Percentiles rank a stretch among this genome's conserved stretches.
These are phyloP conservation scores for Sporobolomyces phaffii DNA, from an alignment of 768 basidiomycete species.

Conservation along the genomic window DNA sequence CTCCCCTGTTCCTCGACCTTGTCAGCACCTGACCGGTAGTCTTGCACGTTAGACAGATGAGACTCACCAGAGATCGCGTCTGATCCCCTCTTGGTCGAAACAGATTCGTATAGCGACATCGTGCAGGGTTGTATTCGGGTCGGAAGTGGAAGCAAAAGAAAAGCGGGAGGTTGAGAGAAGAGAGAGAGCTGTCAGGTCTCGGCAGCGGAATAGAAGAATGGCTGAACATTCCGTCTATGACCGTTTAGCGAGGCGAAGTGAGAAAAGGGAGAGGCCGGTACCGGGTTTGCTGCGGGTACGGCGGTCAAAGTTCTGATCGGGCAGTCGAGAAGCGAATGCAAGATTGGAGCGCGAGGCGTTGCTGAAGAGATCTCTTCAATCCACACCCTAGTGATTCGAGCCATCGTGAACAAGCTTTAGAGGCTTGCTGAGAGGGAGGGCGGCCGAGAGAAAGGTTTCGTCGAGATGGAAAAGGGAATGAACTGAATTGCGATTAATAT, in stretches of 20 bases:
- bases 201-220: background rate
- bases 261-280: background rate
- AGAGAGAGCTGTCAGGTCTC: too few species aligned
- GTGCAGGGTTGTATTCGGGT: background rate
- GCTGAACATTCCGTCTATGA: conserved; percentile 10
- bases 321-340: conserved; percentile 1
- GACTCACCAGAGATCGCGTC: background rate
- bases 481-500: too few species aligned
- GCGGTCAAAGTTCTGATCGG: conserved; percentile 1
- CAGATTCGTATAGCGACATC: conserved; percentile 10
- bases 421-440: too few species aligned
- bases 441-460: too few species aligned
- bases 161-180: background rate
- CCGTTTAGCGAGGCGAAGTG: background rate
- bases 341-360: too few species aligned
- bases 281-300: too few species aligned
- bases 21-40: too few species aligned
- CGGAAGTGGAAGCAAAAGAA: background rate
- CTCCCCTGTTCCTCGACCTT: background rate
- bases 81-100: conserved; percentile 4
- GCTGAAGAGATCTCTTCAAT: too few species aligned
- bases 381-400: too few species aligned
- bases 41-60: too few species aligned
- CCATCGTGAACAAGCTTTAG: too few species aligned
- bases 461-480: too few species aligned